Percentiles rank a stretch among this genome's conserved stretches.
phyloP scores from a whole-genome alignment of 2,329 filamentous ascomycete species.

The Curvularia verruculosa region DNA sequence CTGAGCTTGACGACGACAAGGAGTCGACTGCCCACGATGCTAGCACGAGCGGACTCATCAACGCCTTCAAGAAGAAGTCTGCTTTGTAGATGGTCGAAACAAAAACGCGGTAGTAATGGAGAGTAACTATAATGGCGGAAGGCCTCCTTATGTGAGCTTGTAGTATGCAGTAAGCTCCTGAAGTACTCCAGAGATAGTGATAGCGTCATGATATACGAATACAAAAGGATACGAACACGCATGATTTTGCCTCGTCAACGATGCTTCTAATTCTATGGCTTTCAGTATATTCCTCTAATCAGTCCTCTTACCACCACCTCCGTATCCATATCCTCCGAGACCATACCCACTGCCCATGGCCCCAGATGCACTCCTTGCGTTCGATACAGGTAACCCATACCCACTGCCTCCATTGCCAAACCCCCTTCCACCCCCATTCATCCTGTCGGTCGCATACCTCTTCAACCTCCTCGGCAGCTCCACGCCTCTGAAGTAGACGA shows the following conservation, averaged over 20 bases:
- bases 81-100: conserved; percentile 35
- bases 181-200: conserved; percentile 8
- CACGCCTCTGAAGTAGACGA: conserved; percentile 62
- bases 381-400: conserved; percentile 43
- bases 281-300: conserved; percentile 37
- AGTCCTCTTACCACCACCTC: conserved; percentile 50
- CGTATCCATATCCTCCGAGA: conserved; percentile 53
- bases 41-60: conserved; percentile 87
- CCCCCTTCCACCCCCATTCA: conserved; percentile 47
- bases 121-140: conserved; percentile 16
- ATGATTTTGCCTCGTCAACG: not conserved
- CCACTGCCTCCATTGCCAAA: conserved; percentile 39
- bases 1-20: conserved; percentile 81
- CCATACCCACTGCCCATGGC: conserved; percentile 50
- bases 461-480: conserved; percentile 59
- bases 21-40: conserved; percentile 77
- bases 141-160: conserved; percentile 16
- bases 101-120: not conserved
- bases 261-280: too few species aligned
- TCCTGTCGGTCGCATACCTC: conserved; percentile 63
- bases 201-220: conserved; percentile 13
- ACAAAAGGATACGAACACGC: not conserved
- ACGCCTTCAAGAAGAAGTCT: conserved; percentile 85
- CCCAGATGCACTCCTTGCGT: conserved; percentile 42
- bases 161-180: conserved; percentile 10